Conservation (phyloP, 2,329 filamentous ascomycete genomes). For the Diaporthe humulicola region DNA sequence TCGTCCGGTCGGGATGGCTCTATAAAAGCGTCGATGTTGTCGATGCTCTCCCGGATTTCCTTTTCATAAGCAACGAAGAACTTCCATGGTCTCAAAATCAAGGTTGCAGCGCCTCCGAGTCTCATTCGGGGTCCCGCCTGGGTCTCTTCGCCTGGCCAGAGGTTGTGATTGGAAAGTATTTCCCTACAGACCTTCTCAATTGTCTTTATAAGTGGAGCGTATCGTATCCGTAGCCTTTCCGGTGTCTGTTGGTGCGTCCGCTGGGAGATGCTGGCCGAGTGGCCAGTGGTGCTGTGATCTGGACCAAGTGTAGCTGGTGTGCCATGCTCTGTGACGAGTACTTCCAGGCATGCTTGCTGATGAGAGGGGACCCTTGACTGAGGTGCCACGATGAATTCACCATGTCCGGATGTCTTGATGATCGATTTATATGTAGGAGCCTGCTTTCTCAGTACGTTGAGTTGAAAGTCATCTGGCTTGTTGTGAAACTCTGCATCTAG, state of each 20-base stretch:
- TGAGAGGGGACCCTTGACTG: neutral
- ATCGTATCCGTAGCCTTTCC: neutral
- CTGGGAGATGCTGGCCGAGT: neutral
- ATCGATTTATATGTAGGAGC: neutral
- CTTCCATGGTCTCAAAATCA: conserved; percentile 18
- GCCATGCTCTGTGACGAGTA: neutral
- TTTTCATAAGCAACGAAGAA: neutral
- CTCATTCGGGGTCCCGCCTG: accelerated
- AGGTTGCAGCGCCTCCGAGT: neutral
- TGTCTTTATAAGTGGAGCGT: neutral
- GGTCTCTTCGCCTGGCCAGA: neutral
- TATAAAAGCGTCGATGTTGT: neutral
- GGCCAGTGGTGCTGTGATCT: neutral
- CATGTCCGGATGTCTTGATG: neutral
- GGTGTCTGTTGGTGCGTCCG: neutral
- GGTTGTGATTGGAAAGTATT: neutral
- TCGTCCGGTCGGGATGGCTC: neutral
- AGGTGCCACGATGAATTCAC: neutral
- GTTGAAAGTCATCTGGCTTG: neutral
- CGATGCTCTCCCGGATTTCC: neutral
- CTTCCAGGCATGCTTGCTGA: neutral
- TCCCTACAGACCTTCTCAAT: neutral
- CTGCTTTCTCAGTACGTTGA: neutral
- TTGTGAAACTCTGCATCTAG: neutral
- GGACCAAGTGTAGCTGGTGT: neutral